Base-by-base conservation (phyloP, 805 yeast species). In the Hanseniaspora thailandica region DNA sequence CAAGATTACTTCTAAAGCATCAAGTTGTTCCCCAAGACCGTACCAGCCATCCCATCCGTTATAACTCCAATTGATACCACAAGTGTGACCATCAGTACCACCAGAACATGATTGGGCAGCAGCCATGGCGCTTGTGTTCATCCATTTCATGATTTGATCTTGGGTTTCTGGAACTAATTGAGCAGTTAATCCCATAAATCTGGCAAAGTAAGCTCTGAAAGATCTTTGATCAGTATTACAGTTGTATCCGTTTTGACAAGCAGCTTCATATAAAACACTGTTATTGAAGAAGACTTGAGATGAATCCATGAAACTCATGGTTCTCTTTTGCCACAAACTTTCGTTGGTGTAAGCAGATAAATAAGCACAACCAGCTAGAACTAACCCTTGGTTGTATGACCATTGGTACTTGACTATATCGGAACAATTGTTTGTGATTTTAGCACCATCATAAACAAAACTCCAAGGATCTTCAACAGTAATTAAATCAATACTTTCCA, bases 1-100 rank as follows among this genome's bases (percentile, higher is more conserved):
- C 57, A 74, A 77, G 44, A 84, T 75, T 1, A 74, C 75, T 63
- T 84, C 93, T 56, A 82, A 69, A 0, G 93, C 86, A 48, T 75
- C 69, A 78, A 84, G 80, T 66, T 84, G 87, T 66, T 84, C 94
- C 59, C 93, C 93, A 26, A 85, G 68, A 26, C 94, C 93, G 62
- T 76, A 84, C 40, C 60, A 57, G 0, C 76, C 81, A 65, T 84
- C 93, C 78, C 83, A 76, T 2, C 76, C 73, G 5, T 69, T 64
- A 12, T 65, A 58, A 9, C 72, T 65, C 94, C 94, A 84, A 65
- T 76, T 71, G 55, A 76, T 64, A 33, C 90, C 93, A 71, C 94
- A 84, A 0, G 93, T 84, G 60, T 77, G 81, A 10, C 81, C 80
- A 67, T 84, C 93, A 8, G 68, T 57, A 62, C 90, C 93, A 61